Base-by-base conservation (phyloP, 2,329 filamentous ascomycete genomes). In the Eurotiales sp. region DNA sequence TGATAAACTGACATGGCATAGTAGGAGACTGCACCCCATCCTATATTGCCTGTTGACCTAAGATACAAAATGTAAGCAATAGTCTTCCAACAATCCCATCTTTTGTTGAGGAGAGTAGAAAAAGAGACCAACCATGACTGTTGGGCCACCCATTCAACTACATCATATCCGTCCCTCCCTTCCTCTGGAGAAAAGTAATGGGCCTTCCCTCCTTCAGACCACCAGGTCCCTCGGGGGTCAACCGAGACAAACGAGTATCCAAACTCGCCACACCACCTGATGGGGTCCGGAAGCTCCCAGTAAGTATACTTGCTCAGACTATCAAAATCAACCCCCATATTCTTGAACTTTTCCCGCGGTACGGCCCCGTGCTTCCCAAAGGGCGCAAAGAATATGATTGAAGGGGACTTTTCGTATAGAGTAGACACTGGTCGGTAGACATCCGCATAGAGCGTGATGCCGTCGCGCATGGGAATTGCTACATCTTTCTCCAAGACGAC, bases 1-100 rank as follows among this genome's bases (percentile, higher is more conserved):
- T 74, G 69, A 77, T 76, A 79, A 57, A 79, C 75, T 7, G 63
- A 71, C 2, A 64, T 74, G 2, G 73, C 74, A 41, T 76, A 78
- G 59, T 79, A 79, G 15, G 67, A 72, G 30, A 79, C 72, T 1
- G 77, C 77, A 14, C 77, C 53, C 12, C 79, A 60, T 2, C 76
- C 76, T 12, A 78, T 72, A 53, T 78, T 79, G 4, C 76, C 74
- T 10, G 25, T 27, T 10, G 25, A 27, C 25, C 25, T 27, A 27
- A 10, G 10, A 27, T 27, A 27, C 25, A 27, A 27, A 6, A 27
- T 27, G 25, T 27, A 6, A 27, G 25, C 25, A 27, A 27, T 27
- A 27, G 25, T 10, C 25, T 10, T 27, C 25, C 5, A 27, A 27
- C 10, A 27, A 27, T 27, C 25, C 10, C 25, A 27, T 27, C 5